Evolutionary conservation across 1,284 basidiomycete genomes (phyloP), one percentile per base, ranked within the genome.

Genomic region (Cutaneotrichosporon cyanovorans): DNA sequence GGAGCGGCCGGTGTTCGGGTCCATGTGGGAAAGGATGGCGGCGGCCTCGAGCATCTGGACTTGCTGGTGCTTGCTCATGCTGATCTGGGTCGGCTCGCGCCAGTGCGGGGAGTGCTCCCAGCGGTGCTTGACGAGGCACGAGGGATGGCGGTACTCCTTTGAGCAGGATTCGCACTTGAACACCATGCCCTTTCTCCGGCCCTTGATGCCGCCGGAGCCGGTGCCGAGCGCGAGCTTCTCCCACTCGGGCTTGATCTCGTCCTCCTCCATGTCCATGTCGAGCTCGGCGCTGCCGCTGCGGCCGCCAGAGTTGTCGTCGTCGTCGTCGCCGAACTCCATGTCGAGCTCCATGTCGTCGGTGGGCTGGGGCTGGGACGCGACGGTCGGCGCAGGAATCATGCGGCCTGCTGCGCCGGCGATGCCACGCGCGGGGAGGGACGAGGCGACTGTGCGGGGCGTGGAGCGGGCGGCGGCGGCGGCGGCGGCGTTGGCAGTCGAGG

Each of bases 51-150:
- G 83, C 47, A 97, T 76, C 66, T 97, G 93, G 1, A 98, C 93
- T 64, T 97, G 93, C 66, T 97, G 92, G 68, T 98, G 93, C 75
- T 97, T 98, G 73, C 84, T 87, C 59, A 96, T 77, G 46, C 92
- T 81, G 62, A 93, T 84, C 71, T 93, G 92, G 59, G 86, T 89
- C 0, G 90, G 88, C 71, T 92, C 89, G 42, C 87, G 86, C 93
- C 93, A 98, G 66, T 96, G 91, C 31, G 88, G 87, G 22, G 86
- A 89, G 64, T 97, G 91, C 68, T 97, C 92, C 91, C 91, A 96
- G 32, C 91, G 84, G 65, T 96, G 91, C 73, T 96, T 96, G 74
- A 92, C 87, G 41, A 96, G 77, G 70, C 91, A 95, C 18, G 85
- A 88, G 4, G 90, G 91, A 66, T 96, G 91, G 40, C 89, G 83